Evolutionary conservation across 371 early-diverging fungal species (phyloP), one percentile per base, ranked within the genome.

Genomic region (Apophysomyces variabilis): DNA sequence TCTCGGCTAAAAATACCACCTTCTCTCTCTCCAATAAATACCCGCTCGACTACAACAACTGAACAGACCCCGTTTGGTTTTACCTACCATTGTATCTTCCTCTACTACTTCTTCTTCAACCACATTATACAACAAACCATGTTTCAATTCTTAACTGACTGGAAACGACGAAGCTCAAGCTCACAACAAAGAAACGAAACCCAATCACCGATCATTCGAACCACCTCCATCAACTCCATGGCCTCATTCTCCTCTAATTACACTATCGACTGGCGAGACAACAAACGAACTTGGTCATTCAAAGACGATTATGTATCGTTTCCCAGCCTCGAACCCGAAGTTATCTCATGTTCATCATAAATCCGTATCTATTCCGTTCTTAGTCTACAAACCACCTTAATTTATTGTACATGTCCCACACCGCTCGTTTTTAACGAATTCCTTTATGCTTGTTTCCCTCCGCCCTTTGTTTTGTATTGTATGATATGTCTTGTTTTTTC

Each of bases 251-350:
- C 46, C 9, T 47, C 66, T 66, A 47, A 57, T 60, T 57, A 21
- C 54, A 50, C 21, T 11, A 65, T 59, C 37, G 73, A 77, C 41
- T 71, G 73, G 71, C 70, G 68, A 60, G 62, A 66, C 16, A 44
- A 58, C 57, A 73, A 76, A 66, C 70, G 66, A 36, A 50, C 68
- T 9, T 59, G 71, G 69, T 76, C 77, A 7, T 76, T 76, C 46
- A 71, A 71, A 64, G 71, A 76, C 47, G 74, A 73, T 38, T 76
- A 76, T 64, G 77, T 76, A 8, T 76, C 77, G 14, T 76, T 76
- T 39, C 77, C 77, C 16, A 70, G 73, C 56, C 65, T 76, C 18
- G 68, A 50, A 50, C 54, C 54, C 4, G 54, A 50, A 11, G 54
- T 50, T 50, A 50, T 50, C 21, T 26, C 16, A 26, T 50, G 54